These are phyloP conservation scores for Monosporascus ibericus DNA, from an alignment of 2,329 filamentous ascomycete species.

Conservation along the genomic window DNA sequence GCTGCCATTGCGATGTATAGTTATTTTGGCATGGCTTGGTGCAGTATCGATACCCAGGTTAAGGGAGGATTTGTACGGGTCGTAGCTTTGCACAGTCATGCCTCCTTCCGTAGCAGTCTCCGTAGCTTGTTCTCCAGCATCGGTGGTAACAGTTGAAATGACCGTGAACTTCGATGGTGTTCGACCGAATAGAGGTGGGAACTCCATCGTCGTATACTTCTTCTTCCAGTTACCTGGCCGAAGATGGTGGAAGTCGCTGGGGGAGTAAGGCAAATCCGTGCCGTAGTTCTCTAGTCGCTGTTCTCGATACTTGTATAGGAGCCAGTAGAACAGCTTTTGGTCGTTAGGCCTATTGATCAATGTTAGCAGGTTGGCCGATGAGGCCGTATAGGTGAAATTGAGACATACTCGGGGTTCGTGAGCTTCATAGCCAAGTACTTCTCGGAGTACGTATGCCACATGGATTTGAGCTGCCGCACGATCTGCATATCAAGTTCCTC, in stretches of 20 bases:
- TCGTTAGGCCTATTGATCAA: constrained; percentile 63
- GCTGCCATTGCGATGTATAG: constrained; percentile 54
- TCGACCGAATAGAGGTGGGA: constrained; percentile 42
- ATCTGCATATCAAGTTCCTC: constrained; percentile 76
- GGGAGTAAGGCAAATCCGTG: constrained; percentile 72
- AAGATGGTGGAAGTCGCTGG: constrained; percentile 86
- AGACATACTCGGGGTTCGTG: constrained; percentile 54
- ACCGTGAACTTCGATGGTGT: constrained; percentile 59
- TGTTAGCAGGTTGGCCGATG: constrained; percentile 16
- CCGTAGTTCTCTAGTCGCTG: constrained; percentile 84
- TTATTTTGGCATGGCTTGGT: constrained; percentile 59
- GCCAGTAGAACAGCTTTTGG: constrained; percentile 88
- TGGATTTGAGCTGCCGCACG: constrained; percentile 75
- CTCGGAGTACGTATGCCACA: constrained; percentile 84
- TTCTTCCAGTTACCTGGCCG: constrained; percentile 52
- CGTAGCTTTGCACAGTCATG: constrained; percentile 62
- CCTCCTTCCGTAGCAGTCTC: constrained; percentile 28
- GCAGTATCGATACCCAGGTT: constrained; percentile 37
- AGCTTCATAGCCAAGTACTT: constrained; percentile 65
- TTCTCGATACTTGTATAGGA: constrained; percentile 75
- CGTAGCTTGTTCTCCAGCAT: constrained; percentile 36
- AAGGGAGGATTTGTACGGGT: constrained; percentile 72
- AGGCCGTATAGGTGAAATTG: neutral
- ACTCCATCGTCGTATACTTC: constrained; percentile 56
- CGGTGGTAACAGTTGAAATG: constrained; percentile 51